Conservation (phyloP, 2,329 filamentous ascomycete species). For the Metarhizium album region DNA sequence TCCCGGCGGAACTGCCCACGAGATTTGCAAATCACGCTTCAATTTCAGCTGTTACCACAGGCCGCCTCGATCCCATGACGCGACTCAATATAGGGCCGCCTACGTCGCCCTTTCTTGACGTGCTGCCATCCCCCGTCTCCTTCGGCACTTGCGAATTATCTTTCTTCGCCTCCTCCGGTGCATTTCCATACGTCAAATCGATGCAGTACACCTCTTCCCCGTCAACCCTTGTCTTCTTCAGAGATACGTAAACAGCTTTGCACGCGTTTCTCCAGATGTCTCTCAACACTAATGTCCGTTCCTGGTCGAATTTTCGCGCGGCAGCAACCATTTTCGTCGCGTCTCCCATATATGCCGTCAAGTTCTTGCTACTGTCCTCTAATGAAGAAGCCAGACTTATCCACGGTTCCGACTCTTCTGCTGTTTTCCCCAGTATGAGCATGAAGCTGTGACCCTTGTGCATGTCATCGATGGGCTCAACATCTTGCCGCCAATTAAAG, state of each 20-base stretch:
- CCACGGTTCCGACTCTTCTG: constrained; percentile 1
- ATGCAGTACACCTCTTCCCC: constrained; percentile 3
- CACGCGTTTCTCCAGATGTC: neutral
- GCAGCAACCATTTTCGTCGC: constrained; percentile 1
- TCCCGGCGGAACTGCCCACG: no score
- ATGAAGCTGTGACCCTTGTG: neutral
- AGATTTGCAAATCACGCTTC: no score
- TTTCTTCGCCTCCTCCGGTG: neutral
- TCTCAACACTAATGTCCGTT: neutral
- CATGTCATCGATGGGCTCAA: neutral
- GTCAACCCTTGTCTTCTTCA: constrained; percentile 2
- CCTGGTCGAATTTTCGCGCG: neutral
- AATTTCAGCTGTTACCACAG: neutral
- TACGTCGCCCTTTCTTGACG: neutral
- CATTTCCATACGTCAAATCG: constrained; percentile 1
- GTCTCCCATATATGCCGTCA: neutral
- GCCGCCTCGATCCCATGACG: neutral
- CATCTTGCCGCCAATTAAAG: neutral
- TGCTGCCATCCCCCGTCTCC: neutral
- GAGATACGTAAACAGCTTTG: neutral
- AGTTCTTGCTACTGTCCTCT: neutral
- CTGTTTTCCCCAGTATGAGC: constrained; percentile 1
- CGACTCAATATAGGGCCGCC: neutral
- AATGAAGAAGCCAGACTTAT: constrained; percentile 1
- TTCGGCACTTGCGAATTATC: neutral